Evolutionary conservation across 2,329 filamentous ascomycete species (phyloP).

Genomic region (Xylariaceae sp.): DNA sequence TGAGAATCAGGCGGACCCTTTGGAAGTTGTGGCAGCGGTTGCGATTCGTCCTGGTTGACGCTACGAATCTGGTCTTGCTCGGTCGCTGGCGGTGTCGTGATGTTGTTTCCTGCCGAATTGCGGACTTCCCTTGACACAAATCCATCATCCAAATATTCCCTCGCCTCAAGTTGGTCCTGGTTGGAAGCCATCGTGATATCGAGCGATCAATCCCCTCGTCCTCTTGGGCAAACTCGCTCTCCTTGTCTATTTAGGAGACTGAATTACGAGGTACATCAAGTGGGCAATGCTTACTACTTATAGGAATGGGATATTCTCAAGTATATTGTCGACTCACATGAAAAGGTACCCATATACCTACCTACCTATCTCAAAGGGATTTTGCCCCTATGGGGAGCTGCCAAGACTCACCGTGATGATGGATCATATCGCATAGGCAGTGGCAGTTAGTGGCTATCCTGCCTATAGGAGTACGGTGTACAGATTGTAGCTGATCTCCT

Average conservation of each 20-base stretch:
- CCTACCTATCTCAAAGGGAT: too few relatives aligned
- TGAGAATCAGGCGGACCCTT: constrained; percentile 9
- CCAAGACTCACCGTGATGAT: too few relatives aligned
- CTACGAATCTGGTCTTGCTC: constrained; percentile 1
- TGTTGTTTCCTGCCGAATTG: constrained; percentile 5
- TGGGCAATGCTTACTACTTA: too few relatives aligned
- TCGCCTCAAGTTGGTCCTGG: constrained; percentile 6
- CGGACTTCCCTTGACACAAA: constrained; percentile 8
- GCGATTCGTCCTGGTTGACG: background rate
- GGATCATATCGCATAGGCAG: too few relatives aligned
- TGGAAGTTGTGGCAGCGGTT: constrained; percentile 17
- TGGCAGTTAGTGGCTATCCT: too few relatives aligned
- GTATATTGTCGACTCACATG: too few relatives aligned
- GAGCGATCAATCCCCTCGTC: background rate
- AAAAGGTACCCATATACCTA: too few relatives aligned
- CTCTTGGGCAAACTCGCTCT: background rate
- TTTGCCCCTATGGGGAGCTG: too few relatives aligned
- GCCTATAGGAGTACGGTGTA: too few relatives aligned
- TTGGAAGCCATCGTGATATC: constrained; percentile 15
- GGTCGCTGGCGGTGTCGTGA: constrained; percentile 3
- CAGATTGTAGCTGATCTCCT: too few relatives aligned
- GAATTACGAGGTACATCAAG: background rate
- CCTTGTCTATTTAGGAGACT: background rate
- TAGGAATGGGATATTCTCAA: too few relatives aligned
- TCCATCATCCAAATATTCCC: constrained; percentile 12